phyloP scores from a whole-genome alignment of 164 flowering plant genomes.

The Akebia trifoliata region DNA sequence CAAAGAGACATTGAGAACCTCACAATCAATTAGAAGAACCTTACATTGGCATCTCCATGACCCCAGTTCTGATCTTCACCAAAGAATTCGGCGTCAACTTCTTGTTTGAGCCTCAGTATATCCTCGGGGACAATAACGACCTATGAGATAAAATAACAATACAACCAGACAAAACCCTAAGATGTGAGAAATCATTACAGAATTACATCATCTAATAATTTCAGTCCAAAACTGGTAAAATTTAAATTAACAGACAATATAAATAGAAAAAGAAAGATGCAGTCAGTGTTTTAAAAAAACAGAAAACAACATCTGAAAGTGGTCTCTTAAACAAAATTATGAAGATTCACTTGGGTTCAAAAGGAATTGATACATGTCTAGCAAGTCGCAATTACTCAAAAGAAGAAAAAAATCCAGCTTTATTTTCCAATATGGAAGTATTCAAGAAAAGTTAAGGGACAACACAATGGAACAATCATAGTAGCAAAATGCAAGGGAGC shows the following conservation, averaged over 20 bases:
- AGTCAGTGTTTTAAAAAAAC: background rate
- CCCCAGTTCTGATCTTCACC: slow-evolving; percentile 81
- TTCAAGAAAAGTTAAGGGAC: no score
- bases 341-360: no score
- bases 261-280: background rate
- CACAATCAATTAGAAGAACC: slow-evolving; percentile 6
- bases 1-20: background rate
- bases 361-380: no score
- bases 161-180: slow-evolving; percentile 2
- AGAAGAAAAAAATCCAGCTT: background rate
- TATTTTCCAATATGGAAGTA: background rate
- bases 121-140: slow-evolving; percentile 49
- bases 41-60: slow-evolving; percentile 61
- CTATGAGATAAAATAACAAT: slow-evolving; percentile 24
- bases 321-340: background rate
- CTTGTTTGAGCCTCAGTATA: slow-evolving; percentile 66
- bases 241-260: background rate
- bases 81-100: slow-evolving; percentile 63
- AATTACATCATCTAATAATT: background rate
- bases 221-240: background rate
- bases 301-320: background rate
- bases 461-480: no score
- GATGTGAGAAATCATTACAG: background rate
- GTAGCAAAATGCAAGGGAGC: no score
- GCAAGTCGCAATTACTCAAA: background rate